These are phyloP conservation scores for Micractinium sp. DNA, from an alignment of 139 green algal genomes.

Conservation along the genomic window DNA sequence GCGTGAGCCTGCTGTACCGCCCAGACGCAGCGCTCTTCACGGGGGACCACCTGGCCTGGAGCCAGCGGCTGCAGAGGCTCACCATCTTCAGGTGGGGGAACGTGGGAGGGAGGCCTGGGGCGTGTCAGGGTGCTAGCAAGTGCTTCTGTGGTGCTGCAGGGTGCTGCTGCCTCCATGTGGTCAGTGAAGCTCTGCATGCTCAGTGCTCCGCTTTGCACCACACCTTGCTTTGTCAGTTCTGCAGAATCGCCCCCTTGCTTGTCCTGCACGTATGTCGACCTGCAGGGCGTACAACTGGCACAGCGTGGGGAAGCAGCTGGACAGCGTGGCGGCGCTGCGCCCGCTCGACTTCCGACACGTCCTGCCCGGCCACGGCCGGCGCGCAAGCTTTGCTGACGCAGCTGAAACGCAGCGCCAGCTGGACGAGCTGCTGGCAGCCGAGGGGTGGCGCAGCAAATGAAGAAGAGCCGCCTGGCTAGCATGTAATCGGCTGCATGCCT, in stretches of 20 bases:
- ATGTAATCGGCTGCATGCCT: no score
- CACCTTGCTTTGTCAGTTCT: no score
- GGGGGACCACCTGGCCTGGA: conserved; percentile 52
- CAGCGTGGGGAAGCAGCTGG: conserved; percentile 60
- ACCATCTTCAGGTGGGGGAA: conserved; percentile 39
- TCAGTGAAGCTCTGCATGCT: no score
- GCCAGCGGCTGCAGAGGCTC: conserved; percentile 20
- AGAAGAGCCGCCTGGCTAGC: no score
- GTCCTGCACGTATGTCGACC: no score
- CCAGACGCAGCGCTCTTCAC: conserved; percentile 63
- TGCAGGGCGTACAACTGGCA: conserved; percentile 49
- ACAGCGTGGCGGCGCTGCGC: conserved; percentile 60
- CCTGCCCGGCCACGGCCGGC: conserved; percentile 71
- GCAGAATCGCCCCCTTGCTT: no score
- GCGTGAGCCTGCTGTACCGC: conserved; percentile 66
- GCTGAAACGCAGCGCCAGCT: conserved; percentile 23
- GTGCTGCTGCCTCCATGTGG: no score
- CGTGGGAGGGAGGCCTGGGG: no score
- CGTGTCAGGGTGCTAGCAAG: no score
- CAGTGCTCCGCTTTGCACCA: no score
- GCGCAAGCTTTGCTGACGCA: conserved; percentile 21
- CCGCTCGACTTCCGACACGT: conserved; percentile 73
- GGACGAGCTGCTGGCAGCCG: conserved; percentile 28
- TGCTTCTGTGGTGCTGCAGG: no score
- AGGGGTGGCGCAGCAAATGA: conserved; percentile 17